Evolutionary conservation across 441 rosid genomes (phyloP).

Genomic region (Flueggea neowawraea): DNA sequence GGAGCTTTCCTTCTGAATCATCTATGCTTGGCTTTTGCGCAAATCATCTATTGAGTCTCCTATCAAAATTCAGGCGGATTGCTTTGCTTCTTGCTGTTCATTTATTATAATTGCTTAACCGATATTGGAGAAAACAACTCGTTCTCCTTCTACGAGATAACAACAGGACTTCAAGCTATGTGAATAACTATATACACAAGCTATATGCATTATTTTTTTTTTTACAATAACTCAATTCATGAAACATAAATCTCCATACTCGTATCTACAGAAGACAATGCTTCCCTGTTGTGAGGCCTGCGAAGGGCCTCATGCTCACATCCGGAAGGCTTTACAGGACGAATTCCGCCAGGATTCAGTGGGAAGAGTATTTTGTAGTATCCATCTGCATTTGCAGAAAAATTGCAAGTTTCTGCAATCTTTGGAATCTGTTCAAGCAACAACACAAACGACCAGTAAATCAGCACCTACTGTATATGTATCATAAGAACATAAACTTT

Average conservation of each 20-base stretch:
- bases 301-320: constrained; percentile 41
- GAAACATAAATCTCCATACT: constrained; percentile 9
- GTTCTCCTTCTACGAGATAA: too few relatives aligned
- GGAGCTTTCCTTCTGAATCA: too few relatives aligned
- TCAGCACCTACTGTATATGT: too few relatives aligned
- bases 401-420: constrained; percentile 75
- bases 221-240: not conserved
- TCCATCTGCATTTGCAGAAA: constrained; percentile 65
- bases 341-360: constrained; percentile 69
- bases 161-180: too few relatives aligned
- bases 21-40: too few relatives aligned
- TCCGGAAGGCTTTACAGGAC: constrained; percentile 49
- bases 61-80: too few relatives aligned
- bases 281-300: constrained; percentile 58
- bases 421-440: constrained; percentile 52
- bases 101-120: too few relatives aligned
- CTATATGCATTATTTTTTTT: not conserved
- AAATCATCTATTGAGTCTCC: too few relatives aligned
- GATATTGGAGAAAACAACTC: too few relatives aligned
- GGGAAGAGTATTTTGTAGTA: constrained; percentile 79
- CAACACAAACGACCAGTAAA: not conserved
- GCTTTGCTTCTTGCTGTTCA: too few relatives aligned
- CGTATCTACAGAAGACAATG: constrained; percentile 23
- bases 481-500: too few relatives aligned
- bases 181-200: too few relatives aligned